A percentile compares a stretch with the other conserved stretches of the same genome.
Conservation (phyloP, 306 rosid species). For the Fragaria ananassa region DNA sequence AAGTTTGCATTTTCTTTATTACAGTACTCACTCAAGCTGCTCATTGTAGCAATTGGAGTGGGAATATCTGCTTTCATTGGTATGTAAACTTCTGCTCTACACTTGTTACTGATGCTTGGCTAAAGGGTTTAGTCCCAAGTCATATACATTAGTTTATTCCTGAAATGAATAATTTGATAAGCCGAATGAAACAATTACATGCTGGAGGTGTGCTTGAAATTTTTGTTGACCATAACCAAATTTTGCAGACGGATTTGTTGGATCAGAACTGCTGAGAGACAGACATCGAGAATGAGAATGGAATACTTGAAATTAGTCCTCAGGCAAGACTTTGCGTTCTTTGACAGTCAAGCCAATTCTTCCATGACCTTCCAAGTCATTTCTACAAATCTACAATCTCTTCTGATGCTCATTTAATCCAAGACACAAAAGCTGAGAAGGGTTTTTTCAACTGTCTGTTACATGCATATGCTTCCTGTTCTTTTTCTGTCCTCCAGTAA, state of each 20-base stretch:
- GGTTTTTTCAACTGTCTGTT: constrained; percentile 21
- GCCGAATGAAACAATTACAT: background rate
- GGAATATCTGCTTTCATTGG: constrained; percentile 61
- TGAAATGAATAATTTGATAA: background rate
- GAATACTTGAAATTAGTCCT: constrained; percentile 66
- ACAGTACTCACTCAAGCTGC: constrained; percentile 58
- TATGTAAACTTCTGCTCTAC: constrained; percentile 18
- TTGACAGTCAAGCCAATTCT: constrained; percentile 50
- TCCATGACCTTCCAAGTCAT: constrained; percentile 66
- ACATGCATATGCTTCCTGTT: background rate
- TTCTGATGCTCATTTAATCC: constrained; percentile 71
- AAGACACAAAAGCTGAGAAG: constrained; percentile 70
- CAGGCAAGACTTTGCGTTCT: constrained; percentile 71
- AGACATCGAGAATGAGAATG: constrained; percentile 56
- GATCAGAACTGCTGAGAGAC: constrained; percentile 85
- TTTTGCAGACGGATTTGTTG: constrained; percentile 70
- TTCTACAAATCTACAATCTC: constrained; percentile 54
- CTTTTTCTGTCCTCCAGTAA: no score
- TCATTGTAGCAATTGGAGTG: constrained; percentile 54
- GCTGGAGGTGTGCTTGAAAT: background rate
- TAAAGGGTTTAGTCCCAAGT: background rate
- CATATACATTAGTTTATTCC: background rate
- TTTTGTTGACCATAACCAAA: background rate
- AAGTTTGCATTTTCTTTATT: background rate
- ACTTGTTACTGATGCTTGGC: background rate